phyloP scores from a whole-genome alignment of 768 basidiomycete species.

The Xanthoconium purpureum region DNA sequence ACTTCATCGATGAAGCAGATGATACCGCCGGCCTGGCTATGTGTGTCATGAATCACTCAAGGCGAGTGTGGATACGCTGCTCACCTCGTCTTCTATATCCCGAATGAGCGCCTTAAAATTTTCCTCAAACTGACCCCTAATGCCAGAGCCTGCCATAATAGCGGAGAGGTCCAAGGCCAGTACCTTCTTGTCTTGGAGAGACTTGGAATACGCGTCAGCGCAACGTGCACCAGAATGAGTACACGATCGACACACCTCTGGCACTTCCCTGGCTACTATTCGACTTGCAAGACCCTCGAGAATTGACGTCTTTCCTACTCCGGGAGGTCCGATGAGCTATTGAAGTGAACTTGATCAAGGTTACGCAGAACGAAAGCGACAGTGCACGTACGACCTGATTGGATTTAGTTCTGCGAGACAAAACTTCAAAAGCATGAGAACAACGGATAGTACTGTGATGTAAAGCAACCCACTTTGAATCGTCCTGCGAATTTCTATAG shows the following conservation, averaged over 20 bases:
- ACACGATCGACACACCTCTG: conserved; percentile 55
- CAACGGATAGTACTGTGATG: neutral
- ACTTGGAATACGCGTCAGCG: conserved; percentile 42
- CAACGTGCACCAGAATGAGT: neutral
- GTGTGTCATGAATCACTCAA: conserved; percentile 19
- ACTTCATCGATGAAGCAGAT: conserved; percentile 96
- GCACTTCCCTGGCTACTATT: conserved; percentile 86
- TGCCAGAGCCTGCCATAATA: conserved; percentile 86
- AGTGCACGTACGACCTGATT: conserved; percentile 70
- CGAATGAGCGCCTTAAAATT: conserved; percentile 88
- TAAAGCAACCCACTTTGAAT: conserved; percentile 68
- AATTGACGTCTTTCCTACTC: conserved; percentile 92
- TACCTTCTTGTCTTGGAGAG: conserved; percentile 83
- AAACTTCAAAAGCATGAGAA: conserved; percentile 42
- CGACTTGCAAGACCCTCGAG: conserved; percentile 85
- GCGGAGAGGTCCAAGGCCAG: conserved; percentile 81
- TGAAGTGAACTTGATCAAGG: neutral
- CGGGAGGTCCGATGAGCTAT: conserved; percentile 80
- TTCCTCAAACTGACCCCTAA: conserved; percentile 90
- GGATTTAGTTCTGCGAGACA: conserved; percentile 86
- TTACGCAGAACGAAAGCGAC: conserved; percentile 1
- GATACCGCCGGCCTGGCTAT: conserved; percentile 59
- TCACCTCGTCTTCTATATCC: conserved; percentile 83
- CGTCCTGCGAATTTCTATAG: conserved; percentile 77
- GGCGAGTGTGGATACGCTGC: conserved; percentile 27